A percentile compares a stretch with the other conserved stretches of the same genome.
phyloP scores from a whole-genome alignment of 2,329 filamentous ascomycete genomes.

The Mollisiaceae sp. region DNA sequence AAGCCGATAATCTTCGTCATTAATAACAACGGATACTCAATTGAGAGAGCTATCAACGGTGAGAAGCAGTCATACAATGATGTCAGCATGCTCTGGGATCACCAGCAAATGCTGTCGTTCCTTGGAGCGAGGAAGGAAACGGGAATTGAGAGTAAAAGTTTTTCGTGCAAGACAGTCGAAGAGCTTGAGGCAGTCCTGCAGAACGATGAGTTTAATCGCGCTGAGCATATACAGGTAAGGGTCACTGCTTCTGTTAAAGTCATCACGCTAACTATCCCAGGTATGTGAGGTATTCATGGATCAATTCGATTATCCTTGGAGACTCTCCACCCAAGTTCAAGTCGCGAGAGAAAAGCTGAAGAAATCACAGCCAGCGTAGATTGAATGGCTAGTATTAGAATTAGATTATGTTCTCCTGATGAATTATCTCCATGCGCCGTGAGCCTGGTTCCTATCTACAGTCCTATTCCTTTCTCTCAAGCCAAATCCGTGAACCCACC shows the following conservation, averaged over 20 bases:
- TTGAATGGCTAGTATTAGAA: neutral
- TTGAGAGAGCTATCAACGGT: constrained; percentile 63
- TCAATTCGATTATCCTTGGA: constrained; percentile 25
- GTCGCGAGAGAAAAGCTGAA: constrained; percentile 14
- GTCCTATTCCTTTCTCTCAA: constrained; percentile 15
- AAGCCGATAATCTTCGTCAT: constrained; percentile 57
- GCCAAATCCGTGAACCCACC: constrained; percentile 15
- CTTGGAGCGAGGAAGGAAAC: constrained; percentile 53
- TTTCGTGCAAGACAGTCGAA: constrained; percentile 49
- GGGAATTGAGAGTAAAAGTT: constrained; percentile 38
- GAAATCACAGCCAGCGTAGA: neutral
- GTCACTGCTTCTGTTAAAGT: neutral
- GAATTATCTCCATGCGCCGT: neutral
- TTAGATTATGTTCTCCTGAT: neutral
- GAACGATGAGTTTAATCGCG: constrained; percentile 41
- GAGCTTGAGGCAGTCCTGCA: constrained; percentile 50
- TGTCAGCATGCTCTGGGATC: constrained; percentile 55
- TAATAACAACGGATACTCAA: constrained; percentile 65
- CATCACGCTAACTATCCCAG: constrained; percentile 16
- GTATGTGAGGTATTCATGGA: constrained; percentile 28
- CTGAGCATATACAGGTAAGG: constrained; percentile 31
- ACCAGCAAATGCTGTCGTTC: constrained; percentile 53
- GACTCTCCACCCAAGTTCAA: constrained; percentile 21
- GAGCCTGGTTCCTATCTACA: neutral
- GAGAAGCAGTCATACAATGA: constrained; percentile 60